Percentiles rank a stretch among this genome's conserved stretches.
Conservation (phyloP, 2,329 filamentous ascomycete genomes). For the Tolypocladium cylindrosporum region DNA sequence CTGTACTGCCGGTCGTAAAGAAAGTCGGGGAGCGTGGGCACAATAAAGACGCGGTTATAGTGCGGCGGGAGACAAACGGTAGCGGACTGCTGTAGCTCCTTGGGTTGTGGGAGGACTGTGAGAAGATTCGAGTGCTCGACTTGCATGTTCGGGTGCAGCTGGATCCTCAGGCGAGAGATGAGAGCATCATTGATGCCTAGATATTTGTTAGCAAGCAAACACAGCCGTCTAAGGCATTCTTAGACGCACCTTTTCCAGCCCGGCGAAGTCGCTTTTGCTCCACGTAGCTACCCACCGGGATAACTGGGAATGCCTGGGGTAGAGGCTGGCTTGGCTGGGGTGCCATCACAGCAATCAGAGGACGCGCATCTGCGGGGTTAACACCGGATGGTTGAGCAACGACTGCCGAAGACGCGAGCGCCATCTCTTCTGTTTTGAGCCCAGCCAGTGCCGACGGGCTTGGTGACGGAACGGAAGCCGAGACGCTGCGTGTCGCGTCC, state of each 20-base stretch:
- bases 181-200: constrained; percentile 50
- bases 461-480: constrained; percentile 28
- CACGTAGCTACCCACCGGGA: constrained; percentile 19
- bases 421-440: constrained; percentile 25
- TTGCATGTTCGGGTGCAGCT: constrained; percentile 58
- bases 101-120: constrained; percentile 54
- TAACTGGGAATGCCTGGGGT: constrained; percentile 7
- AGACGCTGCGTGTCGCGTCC: constrained; percentile 31
- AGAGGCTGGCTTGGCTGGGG: neutral
- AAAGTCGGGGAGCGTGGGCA: constrained; percentile 52
- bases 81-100: constrained; percentile 59
- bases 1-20: constrained; percentile 63
- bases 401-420: constrained; percentile 15
- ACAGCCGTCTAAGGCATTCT: neutral
- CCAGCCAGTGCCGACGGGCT: constrained; percentile 29
- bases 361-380: neutral
- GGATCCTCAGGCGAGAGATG: constrained; percentile 54
- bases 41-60: constrained; percentile 63
- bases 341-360: neutral
- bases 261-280: constrained; percentile 27
- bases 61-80: constrained; percentile 59
- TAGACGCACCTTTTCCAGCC: constrained; percentile 30
- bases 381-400: constrained; percentile 9
- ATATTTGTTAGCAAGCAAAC: constrained; percentile 11
- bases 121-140: constrained; percentile 52